phyloP scores from a whole-genome alignment of 1,284 basidiomycete species.

The Bjerkandera adusta region DNA sequence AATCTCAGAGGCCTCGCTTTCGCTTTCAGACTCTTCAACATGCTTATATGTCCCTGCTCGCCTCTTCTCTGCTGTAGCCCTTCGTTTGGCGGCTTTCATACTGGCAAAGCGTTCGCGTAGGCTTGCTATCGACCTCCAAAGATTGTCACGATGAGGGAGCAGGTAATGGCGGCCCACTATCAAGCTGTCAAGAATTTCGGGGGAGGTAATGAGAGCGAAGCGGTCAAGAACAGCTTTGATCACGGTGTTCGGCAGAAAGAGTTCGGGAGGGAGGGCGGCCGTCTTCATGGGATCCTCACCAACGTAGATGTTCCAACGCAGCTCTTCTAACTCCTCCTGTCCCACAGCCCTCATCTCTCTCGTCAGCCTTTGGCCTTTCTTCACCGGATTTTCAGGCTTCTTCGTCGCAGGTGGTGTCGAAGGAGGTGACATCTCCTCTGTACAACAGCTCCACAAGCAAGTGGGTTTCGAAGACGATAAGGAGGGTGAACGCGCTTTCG shows the following conservation, averaged over 20 bases:
- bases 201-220: neutral
- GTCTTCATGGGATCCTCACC: neutral
- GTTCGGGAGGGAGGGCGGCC: neutral
- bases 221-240: constrained; percentile 1
- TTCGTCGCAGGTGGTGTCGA: neutral
- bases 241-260: neutral
- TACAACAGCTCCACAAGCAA: neutral
- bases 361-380: neutral
- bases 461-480: neutral
- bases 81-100: neutral
- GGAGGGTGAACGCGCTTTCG: neutral
- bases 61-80: neutral
- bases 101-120: neutral
- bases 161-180: neutral
- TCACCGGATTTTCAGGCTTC: neutral
- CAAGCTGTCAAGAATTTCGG: neutral
- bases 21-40: neutral
- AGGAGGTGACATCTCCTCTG: neutral
- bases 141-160: neutral
- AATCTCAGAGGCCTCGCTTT: neutral
- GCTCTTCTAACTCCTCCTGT: neutral
- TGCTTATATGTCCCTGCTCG: neutral
- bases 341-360: constrained; percentile 1
- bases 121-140: neutral
- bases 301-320: neutral